Percentiles rank a stretch among this genome's conserved stretches.
Evolutionary conservation across 768 basidiomycete species (phyloP).

Genomic region (Kwoniella sp.): DNA sequence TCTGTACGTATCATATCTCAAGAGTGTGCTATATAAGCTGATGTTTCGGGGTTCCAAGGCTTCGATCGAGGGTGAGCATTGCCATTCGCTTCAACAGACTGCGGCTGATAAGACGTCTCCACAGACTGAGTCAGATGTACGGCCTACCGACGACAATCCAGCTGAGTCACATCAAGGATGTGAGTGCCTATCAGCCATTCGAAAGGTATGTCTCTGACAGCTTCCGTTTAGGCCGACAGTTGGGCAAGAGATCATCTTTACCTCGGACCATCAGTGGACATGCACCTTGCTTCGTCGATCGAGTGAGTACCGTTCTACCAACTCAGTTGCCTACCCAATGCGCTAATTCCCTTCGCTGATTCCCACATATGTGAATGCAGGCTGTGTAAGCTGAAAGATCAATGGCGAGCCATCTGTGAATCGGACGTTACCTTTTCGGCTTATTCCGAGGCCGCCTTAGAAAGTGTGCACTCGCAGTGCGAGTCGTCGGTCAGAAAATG

Average conservation of each 20-base stretch:
- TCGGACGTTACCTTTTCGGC: slow-evolving; percentile 9
- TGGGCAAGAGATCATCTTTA: slow-evolving; percentile 39
- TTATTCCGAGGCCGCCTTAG: slow-evolving; percentile 30
- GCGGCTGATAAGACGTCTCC: background rate
- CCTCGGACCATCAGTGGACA: slow-evolving; percentile 29
- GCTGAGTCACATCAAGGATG: slow-evolving; percentile 32
- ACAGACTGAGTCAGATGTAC: slow-evolving; percentile 26
- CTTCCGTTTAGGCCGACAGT: slow-evolving; percentile 22
- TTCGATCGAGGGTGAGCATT: slow-evolving; percentile 36
- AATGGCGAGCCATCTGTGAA: slow-evolving; percentile 36
- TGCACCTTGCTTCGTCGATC: slow-evolving; percentile 35
- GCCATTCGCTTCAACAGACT: background rate
- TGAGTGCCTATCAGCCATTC: slow-evolving; percentile 1
- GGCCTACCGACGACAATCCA: slow-evolving; percentile 29
- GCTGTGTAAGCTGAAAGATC: slow-evolving; percentile 40
- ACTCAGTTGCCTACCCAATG: background rate
- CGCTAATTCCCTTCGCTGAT: background rate
- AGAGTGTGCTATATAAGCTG: background rate
- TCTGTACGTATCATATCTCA: slow-evolving; percentile 21
- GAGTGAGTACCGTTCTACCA: slow-evolving; percentile 23
- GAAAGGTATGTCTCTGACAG: background rate
- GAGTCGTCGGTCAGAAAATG: slow-evolving; percentile 31
- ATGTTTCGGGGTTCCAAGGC: slow-evolving; percentile 8
- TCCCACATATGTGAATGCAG: slow-evolving; percentile 9
- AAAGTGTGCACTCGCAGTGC: slow-evolving; percentile 24